These are phyloP conservation scores for Simplicillium aogashimaense DNA, from an alignment of 2,329 filamentous ascomycete genomes.

Conservation along the genomic window DNA sequence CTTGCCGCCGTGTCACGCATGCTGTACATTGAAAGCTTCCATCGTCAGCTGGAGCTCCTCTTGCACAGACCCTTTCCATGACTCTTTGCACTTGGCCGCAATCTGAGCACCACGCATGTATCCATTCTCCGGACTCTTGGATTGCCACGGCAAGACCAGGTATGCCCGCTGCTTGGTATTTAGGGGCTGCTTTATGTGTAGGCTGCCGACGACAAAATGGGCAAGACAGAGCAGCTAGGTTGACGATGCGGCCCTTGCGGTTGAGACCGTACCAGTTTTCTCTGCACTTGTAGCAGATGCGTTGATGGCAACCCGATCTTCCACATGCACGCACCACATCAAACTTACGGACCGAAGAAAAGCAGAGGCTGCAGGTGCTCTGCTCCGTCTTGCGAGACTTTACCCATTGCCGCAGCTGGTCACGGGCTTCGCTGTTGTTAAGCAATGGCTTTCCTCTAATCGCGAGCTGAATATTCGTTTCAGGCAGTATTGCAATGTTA, in stretches of 20 bases:
- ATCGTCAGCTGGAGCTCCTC: slow-evolving; percentile 25
- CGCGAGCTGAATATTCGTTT: too few species aligned
- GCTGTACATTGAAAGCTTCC: slow-evolving; percentile 29
- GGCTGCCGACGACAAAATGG: slow-evolving; percentile 39
- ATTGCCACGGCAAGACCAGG: slow-evolving; percentile 27
- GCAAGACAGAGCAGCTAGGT: slow-evolving; percentile 35
- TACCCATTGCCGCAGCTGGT: slow-evolving; percentile 25
- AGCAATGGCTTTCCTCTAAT: too few species aligned
- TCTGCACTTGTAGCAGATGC: slow-evolving; percentile 29
- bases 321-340: slow-evolving; percentile 32
- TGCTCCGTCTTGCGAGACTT: slow-evolving; percentile 23
- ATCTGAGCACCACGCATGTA: slow-evolving; percentile 36
- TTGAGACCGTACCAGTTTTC: slow-evolving; percentile 39
- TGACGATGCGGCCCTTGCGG: slow-evolving; percentile 29
- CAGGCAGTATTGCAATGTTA: too few species aligned
- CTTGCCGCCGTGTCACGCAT: slow-evolving; percentile 16
- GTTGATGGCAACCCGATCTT: slow-evolving; percentile 30
- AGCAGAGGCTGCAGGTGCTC: slow-evolving; percentile 35
- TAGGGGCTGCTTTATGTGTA: slow-evolving; percentile 21
- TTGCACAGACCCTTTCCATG: slow-evolving; percentile 32
- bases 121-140: slow-evolving; percentile 28
- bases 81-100: slow-evolving; percentile 31
- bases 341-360: slow-evolving; percentile 23
- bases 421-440: slow-evolving; percentile 25
- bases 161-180: slow-evolving; percentile 26